Percentiles rank a stretch among this genome's conserved stretches.
Conservation (phyloP, 176 grass and related monocot genomes). For the Carex scoparia region DNA sequence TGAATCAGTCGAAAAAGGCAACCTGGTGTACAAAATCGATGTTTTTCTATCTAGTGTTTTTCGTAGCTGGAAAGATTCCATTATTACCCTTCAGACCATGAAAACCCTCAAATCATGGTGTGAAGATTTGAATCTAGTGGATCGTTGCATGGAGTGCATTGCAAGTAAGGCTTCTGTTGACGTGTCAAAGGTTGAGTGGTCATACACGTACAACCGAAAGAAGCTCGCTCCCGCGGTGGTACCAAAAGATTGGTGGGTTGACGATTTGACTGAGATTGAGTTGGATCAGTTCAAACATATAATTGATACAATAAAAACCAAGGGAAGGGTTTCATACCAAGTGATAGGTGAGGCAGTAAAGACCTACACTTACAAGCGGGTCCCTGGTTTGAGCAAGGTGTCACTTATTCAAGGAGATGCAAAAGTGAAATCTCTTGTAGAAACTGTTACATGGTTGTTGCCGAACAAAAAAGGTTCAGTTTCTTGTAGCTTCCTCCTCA, state of each 20-base stretch:
- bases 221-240: slow-evolving; percentile 69
- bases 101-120: slow-evolving; percentile 79
- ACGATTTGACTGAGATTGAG: slow-evolving; percentile 74
- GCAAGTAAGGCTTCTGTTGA: slow-evolving; percentile 73
- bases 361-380: slow-evolving; percentile 77
- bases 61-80: slow-evolving; percentile 87
- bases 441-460: slow-evolving; percentile 75
- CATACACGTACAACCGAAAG: slow-evolving; percentile 80
- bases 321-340: slow-evolving; percentile 43
- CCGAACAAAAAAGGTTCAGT: slow-evolving; percentile 77
- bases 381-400: slow-evolving; percentile 65
- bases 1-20: slow-evolving; percentile 84
- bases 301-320: slow-evolving; percentile 65
- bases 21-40: slow-evolving; percentile 95
- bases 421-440: slow-evolving; percentile 65
- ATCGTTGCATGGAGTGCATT: slow-evolving; percentile 87
- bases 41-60: slow-evolving; percentile 87
- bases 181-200: slow-evolving; percentile 87
- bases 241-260: slow-evolving; percentile 96
- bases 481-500: slow-evolving; percentile 90
- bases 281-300: slow-evolving; percentile 74
- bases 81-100: slow-evolving; percentile 89
- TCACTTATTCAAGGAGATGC: slow-evolving; percentile 68
- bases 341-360: slow-evolving; percentile 89
- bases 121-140: slow-evolving; percentile 87